phyloP scores from a whole-genome alignment of 345 rosid genomes.

The Brassica rapa region DNA sequence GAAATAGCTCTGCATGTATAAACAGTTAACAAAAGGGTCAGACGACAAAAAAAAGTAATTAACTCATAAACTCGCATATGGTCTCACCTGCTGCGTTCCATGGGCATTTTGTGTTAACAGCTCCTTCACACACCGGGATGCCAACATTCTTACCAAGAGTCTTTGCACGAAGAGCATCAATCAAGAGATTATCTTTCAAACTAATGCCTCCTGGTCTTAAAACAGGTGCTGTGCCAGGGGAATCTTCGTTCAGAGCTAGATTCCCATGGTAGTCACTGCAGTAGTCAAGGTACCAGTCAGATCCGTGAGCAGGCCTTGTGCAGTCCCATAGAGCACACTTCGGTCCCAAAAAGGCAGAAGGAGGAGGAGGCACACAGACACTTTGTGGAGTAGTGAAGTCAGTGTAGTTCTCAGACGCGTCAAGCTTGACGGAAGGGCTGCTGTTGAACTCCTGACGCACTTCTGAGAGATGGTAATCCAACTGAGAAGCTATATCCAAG shows the following conservation, averaged over 20 bases:
- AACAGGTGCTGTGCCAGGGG: constrained; percentile 64
- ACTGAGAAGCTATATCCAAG: constrained; percentile 49
- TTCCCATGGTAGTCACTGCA: constrained; percentile 76
- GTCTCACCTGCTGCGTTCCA: constrained; percentile 72
- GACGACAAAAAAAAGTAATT: neutral
- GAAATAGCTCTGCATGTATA: constrained; percentile 64
- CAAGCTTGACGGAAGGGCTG: constrained; percentile 40
- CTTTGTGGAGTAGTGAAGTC: constrained; percentile 42
- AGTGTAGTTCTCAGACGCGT: constrained; percentile 23
- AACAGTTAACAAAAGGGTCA: neutral
- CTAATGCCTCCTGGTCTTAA: constrained; percentile 75
- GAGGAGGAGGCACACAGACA: constrained; percentile 53
- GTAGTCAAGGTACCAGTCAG: constrained; percentile 57
- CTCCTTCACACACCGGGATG: constrained; percentile 87
- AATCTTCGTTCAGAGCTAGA: constrained; percentile 63
- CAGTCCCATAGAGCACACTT: constrained; percentile 96
- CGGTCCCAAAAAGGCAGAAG: constrained; percentile 77
- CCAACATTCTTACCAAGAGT: constrained; percentile 77
- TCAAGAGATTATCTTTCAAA: constrained; percentile 69
- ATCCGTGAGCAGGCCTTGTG: constrained; percentile 76
- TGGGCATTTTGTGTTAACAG: constrained; percentile 74
- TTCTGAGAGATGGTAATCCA: constrained; percentile 53
- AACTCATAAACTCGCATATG: too few relatives aligned
- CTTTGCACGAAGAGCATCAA: constrained; percentile 66
- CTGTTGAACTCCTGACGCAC: constrained; percentile 49